Conservation (phyloP, 768 basidiomycete genomes). For the Sistotremastrum suecicum region DNA sequence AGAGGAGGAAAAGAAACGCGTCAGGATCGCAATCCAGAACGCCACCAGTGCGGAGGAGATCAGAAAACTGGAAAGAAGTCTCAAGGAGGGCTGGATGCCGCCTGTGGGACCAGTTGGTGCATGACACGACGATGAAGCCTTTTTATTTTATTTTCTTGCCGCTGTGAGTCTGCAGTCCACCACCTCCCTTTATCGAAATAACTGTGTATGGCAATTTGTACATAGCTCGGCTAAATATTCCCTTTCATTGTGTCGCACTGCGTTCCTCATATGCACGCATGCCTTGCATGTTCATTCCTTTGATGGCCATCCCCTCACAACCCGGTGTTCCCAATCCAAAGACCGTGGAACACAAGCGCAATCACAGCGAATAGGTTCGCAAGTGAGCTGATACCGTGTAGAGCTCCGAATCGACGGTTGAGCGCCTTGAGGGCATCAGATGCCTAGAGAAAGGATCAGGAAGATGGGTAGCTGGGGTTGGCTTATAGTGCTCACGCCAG, state of each 20-base stretch:
- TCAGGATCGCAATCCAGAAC: conserved; percentile 75
- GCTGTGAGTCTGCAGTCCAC: background rate
- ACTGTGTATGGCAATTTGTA: no score
- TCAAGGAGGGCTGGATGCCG: conserved; percentile 77
- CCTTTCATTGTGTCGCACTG: background rate
- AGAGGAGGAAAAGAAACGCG: conserved; percentile 79
- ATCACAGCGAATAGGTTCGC: conserved; percentile 49
- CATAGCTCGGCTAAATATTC: no score
- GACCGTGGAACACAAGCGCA: conserved; percentile 50
- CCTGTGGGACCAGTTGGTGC: conserved; percentile 66
- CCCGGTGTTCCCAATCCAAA: conserved; percentile 52
- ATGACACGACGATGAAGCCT: conserved; percentile 20
- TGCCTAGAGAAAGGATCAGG: conserved; percentile 26
- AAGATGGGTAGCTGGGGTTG: background rate
- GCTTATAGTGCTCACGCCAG: conserved; percentile 32
- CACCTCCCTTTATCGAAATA: no score
- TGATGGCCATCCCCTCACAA: conserved; percentile 23
- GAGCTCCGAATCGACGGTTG: conserved; percentile 47
- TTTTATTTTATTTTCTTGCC: background rate
- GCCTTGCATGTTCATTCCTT: background rate
- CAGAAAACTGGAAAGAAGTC: conserved; percentile 62
- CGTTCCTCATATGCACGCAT: background rate
- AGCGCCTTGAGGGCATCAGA: conserved; percentile 56
- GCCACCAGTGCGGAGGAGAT: conserved; percentile 90
- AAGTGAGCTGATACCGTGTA: conserved; percentile 59